Percentiles rank a stretch among this genome's conserved stretches.
These are phyloP conservation scores for Candida mesenterica DNA, from an alignment of 1,139 yeast genomes.

Conservation along the genomic window DNA sequence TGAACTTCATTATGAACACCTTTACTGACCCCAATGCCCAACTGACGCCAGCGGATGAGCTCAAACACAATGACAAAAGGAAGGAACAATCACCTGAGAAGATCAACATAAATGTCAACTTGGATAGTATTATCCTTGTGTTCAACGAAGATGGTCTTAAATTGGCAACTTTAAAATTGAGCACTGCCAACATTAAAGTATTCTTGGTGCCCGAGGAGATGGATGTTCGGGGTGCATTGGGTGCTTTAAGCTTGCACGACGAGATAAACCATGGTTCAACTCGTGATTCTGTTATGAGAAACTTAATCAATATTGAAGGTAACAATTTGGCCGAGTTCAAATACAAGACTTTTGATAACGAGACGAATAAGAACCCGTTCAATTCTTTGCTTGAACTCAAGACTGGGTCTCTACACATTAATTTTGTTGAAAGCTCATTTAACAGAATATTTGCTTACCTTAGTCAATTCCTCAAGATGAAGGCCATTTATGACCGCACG, in stretches of 20 bases:
- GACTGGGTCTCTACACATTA: conserved; percentile 72
- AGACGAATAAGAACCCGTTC: conserved; percentile 47
- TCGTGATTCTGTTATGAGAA: conserved; percentile 58
- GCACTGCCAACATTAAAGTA: conserved; percentile 68
- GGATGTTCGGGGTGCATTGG: conserved; percentile 73
- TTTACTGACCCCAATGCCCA: conserved; percentile 80
- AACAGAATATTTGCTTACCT: conserved; percentile 64
- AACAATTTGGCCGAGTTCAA: conserved; percentile 77
- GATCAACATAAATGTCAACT: conserved; percentile 63
- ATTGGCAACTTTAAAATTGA: conserved; percentile 74
- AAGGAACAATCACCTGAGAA: conserved; percentile 65
- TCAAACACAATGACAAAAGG: conserved; percentile 61
- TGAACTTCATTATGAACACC: conserved; percentile 82
- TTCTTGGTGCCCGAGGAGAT: conserved; percentile 73
- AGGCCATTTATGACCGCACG: conserved; percentile 80
- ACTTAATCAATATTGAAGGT: conserved; percentile 77
- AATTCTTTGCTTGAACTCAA: conserved; percentile 63
- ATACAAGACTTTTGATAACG: conserved; percentile 76
- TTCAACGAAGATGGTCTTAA: conserved; percentile 83
- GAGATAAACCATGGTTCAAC: conserved; percentile 67
- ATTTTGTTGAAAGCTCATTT: conserved; percentile 80
- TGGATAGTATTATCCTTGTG: conserved; percentile 73
- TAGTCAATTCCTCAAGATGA: conserved; percentile 80
- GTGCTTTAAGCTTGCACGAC: conserved; percentile 77
- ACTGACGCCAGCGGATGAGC: conserved; percentile 63